Base-by-base conservation (phyloP, 352 stramenopile species). In the Phytophthora hybrid region DNA sequence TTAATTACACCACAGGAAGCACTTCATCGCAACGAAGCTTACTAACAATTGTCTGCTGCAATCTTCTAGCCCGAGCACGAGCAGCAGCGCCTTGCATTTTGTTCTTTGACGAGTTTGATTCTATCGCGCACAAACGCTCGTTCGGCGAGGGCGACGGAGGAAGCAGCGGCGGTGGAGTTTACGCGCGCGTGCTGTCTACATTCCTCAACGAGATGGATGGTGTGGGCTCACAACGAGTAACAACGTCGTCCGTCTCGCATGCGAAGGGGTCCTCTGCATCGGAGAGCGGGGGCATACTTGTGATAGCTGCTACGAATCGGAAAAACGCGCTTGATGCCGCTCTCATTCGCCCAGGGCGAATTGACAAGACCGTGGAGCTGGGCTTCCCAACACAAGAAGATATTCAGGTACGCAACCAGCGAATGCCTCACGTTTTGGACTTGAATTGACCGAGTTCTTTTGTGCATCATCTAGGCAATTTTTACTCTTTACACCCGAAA, bases 191-290 rank as follows among this genome's bases (percentile, higher is more conserved):
- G 5, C 67, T 96, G 9, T 96, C 89, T 26, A 96, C 89, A 10
- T 91, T 96, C 39, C 77, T 96, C 19, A 96, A 96, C 61, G 89
- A 96, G 68, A 93, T 96, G 86, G 89, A 96, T 52, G 89, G 89
- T 51, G 85, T 96, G 26, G 88, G 87, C 29, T 79, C 59, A 14
- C 69, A 71, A 3, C 51, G 61, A 59, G 68, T 78, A 19, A 63
- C 67, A 8, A 32, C 63, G 34, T 76, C 79, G 14, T 73, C 65
- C 5, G 53, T 60, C 11, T 74, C 73, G 1, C 59, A 64, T 19
- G 29, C 51, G 21, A 74, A 65, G 18, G 54, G 31, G 26, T 56
- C 63, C 16, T 55, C 63, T 32, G 19, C 32, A 39, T 26, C 29
- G 46, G 52, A 76, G 5, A 73, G 66, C 9, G 73, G 77, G 5